phyloP scores from a whole-genome alignment of 139 green algal species.

The Klebsormidium nitens region DNA sequence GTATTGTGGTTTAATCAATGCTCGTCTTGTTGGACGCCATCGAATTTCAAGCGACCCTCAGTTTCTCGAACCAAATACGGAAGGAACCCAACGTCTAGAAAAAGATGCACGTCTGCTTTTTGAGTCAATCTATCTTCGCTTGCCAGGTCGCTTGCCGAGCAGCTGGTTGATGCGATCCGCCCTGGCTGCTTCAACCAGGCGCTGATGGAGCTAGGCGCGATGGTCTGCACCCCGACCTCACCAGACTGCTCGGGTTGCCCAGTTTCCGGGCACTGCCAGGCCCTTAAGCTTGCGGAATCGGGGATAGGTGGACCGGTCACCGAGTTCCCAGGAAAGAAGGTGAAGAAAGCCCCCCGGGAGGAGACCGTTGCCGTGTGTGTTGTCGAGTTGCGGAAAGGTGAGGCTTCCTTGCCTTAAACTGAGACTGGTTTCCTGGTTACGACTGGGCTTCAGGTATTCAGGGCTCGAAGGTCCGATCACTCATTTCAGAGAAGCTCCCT shows the following conservation, averaged over 20 bases:
- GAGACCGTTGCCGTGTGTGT: constrained; percentile 41
- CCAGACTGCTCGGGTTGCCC: constrained; percentile 71
- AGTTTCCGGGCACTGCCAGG: constrained; percentile 49
- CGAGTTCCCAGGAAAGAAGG: constrained; percentile 36
- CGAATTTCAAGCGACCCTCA: too few relatives aligned
- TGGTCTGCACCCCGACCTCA: constrained; percentile 67
- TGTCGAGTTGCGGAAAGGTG: constrained; percentile 23
- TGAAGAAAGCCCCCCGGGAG: constrained; percentile 30
- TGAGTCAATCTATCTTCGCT: too few relatives aligned
- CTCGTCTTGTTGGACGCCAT: too few relatives aligned
- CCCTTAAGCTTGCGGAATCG: constrained; percentile 10
- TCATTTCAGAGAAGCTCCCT: background rate
- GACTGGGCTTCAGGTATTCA: background rate
- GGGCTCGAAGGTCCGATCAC: background rate
- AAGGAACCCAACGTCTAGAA: too few relatives aligned
- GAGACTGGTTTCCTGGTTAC: too few relatives aligned
- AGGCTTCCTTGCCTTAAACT: too few relatives aligned
- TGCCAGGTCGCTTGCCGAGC: constrained; percentile 45
- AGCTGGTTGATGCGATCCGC: constrained; percentile 58
- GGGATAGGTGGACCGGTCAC: constrained; percentile 15
- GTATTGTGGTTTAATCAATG: too few relatives aligned
- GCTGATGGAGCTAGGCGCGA: constrained; percentile 94
- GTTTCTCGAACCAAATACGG: too few relatives aligned
- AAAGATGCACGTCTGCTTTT: too few relatives aligned
- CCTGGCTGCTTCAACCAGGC: constrained; percentile 95